Evolutionary conservation across 2,329 filamentous ascomycete genomes (phyloP), one percentile per base, ranked within the genome.

Genomic region (Colletotrichum brevisporum): DNA sequence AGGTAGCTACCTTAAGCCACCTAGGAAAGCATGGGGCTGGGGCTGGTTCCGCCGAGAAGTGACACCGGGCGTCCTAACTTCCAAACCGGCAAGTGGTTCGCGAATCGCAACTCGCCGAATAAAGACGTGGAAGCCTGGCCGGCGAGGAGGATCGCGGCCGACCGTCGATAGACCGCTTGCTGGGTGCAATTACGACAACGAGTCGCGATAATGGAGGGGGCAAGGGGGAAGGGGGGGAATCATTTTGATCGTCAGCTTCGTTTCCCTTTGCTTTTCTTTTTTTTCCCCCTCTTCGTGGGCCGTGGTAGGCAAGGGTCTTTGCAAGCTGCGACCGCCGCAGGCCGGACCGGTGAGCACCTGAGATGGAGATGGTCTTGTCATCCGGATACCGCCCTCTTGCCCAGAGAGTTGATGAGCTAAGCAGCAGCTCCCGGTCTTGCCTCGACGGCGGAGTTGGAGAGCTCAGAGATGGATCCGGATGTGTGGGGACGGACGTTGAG

Each of bases 1-100:
- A 36, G 51, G 67, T 71, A 36, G 51, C 69, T n/a, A n/a, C n/a
- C n/a, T n/a, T n/a, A n/a, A n/a, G n/a, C n/a, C n/a, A n/a, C n/a
- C n/a, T 61, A 62, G 62, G 24, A 63, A 47, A 61, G 60, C 36
- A 53, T 69, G 56, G 59, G 36, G 39, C 61, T 69, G 56, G 59
- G 36, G 39, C 61, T 50, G 31, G 31, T 64, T 64, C 61, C 59
- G 50, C 66, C 52, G 24, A 39, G 27, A 39, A 54, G 16, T 56
- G 59, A 64, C 59, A 60, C 54, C 58, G 57, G 50, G 54, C 31
- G 41, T 51, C 39, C 63, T 43, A 70, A 47, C 52, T 47, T 55
- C 41, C 24, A 60, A 65, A 51, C 27, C 45, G 66, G 66, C 55
- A 55, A 60, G 66, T 55, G 45, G 62, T 51, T 65, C 61, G 52